Base-by-base conservation (phyloP, 495 filamentous ascomycete genomes). In the Penicillium cataractarum region DNA sequence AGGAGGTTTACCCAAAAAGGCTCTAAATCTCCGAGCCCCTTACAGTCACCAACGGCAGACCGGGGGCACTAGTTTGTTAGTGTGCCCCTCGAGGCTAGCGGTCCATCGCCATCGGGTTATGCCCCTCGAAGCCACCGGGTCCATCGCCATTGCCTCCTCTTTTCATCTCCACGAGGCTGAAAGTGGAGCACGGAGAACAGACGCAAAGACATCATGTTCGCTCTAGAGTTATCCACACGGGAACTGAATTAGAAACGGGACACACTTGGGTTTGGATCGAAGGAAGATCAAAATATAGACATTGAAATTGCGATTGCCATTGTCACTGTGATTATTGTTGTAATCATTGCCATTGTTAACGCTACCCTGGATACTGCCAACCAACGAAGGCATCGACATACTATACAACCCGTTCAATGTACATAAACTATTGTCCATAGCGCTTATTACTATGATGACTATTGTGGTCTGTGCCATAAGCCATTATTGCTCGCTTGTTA, bases 121-220 rank as follows among this genome's bases (percentile, higher is more conserved):
- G n/a, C n/a, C n/a, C n/a, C n/a, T n/a, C n/a, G n/a, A n/a, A n/a
- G n/a, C n/a, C n/a, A n/a, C n/a, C n/a, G n/a, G n/a, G n/a, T n/a
- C n/a, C 17, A 32, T n/a, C 27, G 17, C 5, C 17, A 31, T 53
- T 3, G 12, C 19, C 19, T 42, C 37, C 15, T 42, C 53, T 56
- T 56, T 42, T 42, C 26, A 31, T n/a, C 53, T 55, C 26, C 9
- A 60, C 48, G 58, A 60, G 58, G 58, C 58, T 60, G 58, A 60
- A 42, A 54, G 58, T 54, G 58, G 58, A 44, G 26, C 49, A 49
- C 17, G 37, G n/a, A 40, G 31, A 39, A 40, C 55, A 15, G 22
- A 56, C 17, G 54, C 22, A 56, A 56, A 42, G 33, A 56, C 22
- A 42, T 32, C 12, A 55, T 19, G 33, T 56, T 56, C 54, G 51